Conservation (phyloP, 306 rosid species). For the Vigna hirtella region DNA sequence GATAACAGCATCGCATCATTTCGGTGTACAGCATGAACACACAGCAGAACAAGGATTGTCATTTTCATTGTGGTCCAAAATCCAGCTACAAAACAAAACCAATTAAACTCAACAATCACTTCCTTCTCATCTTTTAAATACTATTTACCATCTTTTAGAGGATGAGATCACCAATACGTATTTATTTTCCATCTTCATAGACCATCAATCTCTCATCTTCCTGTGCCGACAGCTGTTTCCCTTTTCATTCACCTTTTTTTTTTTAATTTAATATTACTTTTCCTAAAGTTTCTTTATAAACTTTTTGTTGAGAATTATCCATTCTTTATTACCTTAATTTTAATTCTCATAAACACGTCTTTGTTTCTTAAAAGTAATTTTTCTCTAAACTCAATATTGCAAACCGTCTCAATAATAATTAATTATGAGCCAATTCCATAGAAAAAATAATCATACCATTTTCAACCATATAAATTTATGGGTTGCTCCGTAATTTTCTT, state of each 20-base stretch:
- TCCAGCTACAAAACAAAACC: conserved; percentile 32
- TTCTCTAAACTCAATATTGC: no score
- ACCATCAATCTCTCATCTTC: conserved; percentile 35
- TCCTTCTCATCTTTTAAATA: background rate
- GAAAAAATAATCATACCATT: no score
- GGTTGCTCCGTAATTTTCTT: no score
- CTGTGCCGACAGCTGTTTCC: conserved; percentile 47
- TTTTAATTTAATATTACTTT: background rate
- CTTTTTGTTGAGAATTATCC: no score
- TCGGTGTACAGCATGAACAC: conserved; percentile 31
- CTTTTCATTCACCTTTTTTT: background rate
- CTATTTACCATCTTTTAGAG: background rate
- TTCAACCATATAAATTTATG: no score
- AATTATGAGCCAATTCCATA: no score
- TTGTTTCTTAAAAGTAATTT: no score
- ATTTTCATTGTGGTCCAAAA: conserved; percentile 47
- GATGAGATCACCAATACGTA: conserved; percentile 30
- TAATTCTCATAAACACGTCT: no score
- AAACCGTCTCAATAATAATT: no score
- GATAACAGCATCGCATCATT: conserved; percentile 40
- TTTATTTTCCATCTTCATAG: conserved; percentile 25
- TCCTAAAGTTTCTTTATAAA: background rate
- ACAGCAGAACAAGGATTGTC: conserved; percentile 38
- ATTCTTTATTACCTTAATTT: no score
- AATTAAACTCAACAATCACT: conserved; percentile 36